These are phyloP conservation scores for Arabidopsis suecica DNA, from an alignment of 345 rosid genomes.

Conservation along the genomic window DNA sequence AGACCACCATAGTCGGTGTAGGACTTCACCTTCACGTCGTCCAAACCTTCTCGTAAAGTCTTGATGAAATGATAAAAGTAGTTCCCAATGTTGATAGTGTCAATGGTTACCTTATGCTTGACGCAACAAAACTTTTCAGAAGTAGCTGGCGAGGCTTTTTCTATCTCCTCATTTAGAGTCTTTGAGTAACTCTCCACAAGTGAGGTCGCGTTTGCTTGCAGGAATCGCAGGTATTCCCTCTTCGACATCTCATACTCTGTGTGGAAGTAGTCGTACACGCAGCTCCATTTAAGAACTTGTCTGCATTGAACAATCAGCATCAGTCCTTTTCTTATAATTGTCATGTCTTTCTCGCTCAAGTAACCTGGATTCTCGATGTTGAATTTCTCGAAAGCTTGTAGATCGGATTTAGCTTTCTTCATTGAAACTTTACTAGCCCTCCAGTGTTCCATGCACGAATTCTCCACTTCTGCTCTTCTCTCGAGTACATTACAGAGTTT, in stretches of 20 bases:
- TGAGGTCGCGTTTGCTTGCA: slow-evolving; percentile 3
- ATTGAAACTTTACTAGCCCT: not conserved
- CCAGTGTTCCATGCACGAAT: not conserved
- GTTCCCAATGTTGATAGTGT: slow-evolving; percentile 26
- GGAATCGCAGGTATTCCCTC: slow-evolving; percentile 18
- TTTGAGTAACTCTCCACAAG: not conserved
- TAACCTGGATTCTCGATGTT: not conserved
- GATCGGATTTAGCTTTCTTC: not conserved
- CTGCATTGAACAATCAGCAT: slow-evolving; percentile 20
- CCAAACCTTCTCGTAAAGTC: slow-evolving; percentile 20
- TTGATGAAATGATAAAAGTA: slow-evolving; percentile 22
- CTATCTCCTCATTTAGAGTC: not conserved
- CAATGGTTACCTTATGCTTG: not conserved
- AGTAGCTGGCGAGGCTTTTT: not conserved
- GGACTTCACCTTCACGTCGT: slow-evolving; percentile 28
- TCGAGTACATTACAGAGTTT: no score
- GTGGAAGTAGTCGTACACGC: slow-evolving; percentile 15
- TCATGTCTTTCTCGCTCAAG: slow-evolving; percentile 9
- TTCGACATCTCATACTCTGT: slow-evolving; percentile 16
- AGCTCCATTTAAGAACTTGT: slow-evolving; percentile 20
- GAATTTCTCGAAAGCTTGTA: not conserved
- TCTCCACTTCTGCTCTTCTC: no score
- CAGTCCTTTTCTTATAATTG: slow-evolving; percentile 1
- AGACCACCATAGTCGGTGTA: not conserved
- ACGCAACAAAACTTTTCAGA: not conserved